phyloP scores from a whole-genome alignment of 2,329 filamentous ascomycete genomes.

The Colletotrichum cordylinicola region DNA sequence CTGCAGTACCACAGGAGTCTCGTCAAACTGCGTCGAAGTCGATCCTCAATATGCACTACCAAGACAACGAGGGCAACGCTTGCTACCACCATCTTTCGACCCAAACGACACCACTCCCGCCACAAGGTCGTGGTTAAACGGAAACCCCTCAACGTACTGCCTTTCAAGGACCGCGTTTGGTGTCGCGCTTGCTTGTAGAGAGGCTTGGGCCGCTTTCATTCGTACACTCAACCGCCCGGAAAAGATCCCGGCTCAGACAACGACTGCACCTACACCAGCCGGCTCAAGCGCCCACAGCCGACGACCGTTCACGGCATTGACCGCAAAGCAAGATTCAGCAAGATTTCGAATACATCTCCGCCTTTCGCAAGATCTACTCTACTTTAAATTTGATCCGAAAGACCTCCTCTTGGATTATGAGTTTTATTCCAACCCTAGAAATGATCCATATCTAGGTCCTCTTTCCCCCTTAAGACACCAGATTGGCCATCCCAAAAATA shows the following conservation, averaged over 20 bases:
- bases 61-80: background rate
- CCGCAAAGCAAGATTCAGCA: background rate
- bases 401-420: background rate
- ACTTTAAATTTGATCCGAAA: background rate
- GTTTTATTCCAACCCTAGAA: no score
- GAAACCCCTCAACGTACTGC: fast-evolving
- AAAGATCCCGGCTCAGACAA: background rate
- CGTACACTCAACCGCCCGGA: no score
- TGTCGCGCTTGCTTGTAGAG: background rate
- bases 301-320: background rate
- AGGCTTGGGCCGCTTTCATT: background rate
- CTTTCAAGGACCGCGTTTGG: fast-evolving
- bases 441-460: no score
- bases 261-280: no score
- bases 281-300: no score
- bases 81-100: background rate
- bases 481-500: background rate
- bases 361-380: background rate
- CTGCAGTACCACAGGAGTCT: fast-evolving
- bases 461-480: no score
- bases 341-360: background rate
- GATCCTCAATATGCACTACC: background rate
- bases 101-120: fast-evolving
- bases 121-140: background rate
- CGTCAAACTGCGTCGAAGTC: background rate